phyloP scores from a whole-genome alignment of 805 yeast species.

The Cyberlindnera galapagoensis region DNA sequence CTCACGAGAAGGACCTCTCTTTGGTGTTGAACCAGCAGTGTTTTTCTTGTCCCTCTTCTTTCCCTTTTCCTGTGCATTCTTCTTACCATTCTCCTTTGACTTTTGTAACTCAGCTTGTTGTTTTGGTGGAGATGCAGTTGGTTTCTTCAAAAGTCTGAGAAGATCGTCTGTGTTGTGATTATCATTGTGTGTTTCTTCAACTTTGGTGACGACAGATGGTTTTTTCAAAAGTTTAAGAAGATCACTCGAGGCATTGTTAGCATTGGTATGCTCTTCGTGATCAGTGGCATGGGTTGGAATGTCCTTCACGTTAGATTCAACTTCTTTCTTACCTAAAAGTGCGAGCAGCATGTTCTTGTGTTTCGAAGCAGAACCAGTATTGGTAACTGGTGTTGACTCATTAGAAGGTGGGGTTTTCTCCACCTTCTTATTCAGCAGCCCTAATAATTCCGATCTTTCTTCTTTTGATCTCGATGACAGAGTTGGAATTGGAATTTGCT shows the following conservation, averaged over 20 bases:
- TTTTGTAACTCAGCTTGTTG: too few species aligned
- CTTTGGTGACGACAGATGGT: too few species aligned
- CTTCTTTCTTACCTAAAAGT: constrained; percentile 1
- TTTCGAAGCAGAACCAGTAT: constrained; percentile 3
- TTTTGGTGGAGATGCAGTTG: too few species aligned
- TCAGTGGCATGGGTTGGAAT: too few species aligned
- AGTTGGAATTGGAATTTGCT: constrained; percentile 32
- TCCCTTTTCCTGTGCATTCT: too few species aligned
- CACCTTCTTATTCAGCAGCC: constrained; percentile 32
- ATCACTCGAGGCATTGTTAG: too few species aligned
- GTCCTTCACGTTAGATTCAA: too few species aligned
- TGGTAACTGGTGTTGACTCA: neutral
- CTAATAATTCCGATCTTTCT: constrained; percentile 37
- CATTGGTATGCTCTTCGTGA: too few species aligned
- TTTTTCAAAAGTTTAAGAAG: too few species aligned
- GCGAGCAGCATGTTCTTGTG: constrained; percentile 18
- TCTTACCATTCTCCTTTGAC: too few species aligned
- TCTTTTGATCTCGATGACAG: constrained; percentile 26
- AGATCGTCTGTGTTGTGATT: neutral
- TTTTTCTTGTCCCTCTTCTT: constrained; percentile 6
- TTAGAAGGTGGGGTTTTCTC: constrained; percentile 4
- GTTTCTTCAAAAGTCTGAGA: too few species aligned
- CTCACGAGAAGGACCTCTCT: constrained; percentile 1
- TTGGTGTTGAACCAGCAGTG: too few species aligned
- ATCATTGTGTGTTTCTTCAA: neutral